Base-by-base conservation (phyloP, 2,329 filamentous ascomycete genomes). In the Myriosclerotinia duriaeana region DNA sequence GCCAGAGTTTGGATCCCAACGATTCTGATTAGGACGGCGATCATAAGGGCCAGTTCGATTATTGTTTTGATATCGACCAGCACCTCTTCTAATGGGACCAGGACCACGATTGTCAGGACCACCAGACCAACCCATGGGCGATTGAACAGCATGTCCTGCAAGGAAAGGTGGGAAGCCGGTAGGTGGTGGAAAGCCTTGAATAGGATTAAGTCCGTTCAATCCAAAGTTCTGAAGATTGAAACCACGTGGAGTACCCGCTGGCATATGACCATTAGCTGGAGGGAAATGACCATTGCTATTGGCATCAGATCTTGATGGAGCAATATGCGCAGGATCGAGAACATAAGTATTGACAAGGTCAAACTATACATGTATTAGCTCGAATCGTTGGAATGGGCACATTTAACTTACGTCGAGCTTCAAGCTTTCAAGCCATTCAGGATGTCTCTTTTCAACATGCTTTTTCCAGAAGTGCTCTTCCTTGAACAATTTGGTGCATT, bases 241-340 rank as follows among this genome's bases (percentile, higher is more conserved):
- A 0, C 93, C 93, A 42, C 94, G 89, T 46, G 94, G 94, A 7
- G 94, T 97, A 55, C 94, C 94, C 6, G 89, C 87, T 50, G 88
- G 87, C 62, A 88, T 85, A 73, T 94, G 91, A 26, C 88, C 87
- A 73, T 90, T 91, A 58, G 87, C 84, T 53, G 92, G 86, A 1
- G 93, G 93, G 82, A 97, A 97, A 79, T 97, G 94, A 1, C 94
- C 94, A 74, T 97, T 97, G 73, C 91, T 96, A 76, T 96, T 97
- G 48, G 93, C 91, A 80, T 99, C 93, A 22, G 93, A 95, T 66
- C 94, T 87, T 14, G 93, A 96, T 1, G 95, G 92, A 46, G 93
- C 93, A 76, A 99, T 97, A 74, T 97, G 94, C 14, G 94, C 89
- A 52, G 95, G 95, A 75, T 99, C 95, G 54, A 97, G 83, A 42